Evolutionary conservation across 805 yeast genomes (phyloP).

Genomic region (Spathaspora boniae): DNA sequence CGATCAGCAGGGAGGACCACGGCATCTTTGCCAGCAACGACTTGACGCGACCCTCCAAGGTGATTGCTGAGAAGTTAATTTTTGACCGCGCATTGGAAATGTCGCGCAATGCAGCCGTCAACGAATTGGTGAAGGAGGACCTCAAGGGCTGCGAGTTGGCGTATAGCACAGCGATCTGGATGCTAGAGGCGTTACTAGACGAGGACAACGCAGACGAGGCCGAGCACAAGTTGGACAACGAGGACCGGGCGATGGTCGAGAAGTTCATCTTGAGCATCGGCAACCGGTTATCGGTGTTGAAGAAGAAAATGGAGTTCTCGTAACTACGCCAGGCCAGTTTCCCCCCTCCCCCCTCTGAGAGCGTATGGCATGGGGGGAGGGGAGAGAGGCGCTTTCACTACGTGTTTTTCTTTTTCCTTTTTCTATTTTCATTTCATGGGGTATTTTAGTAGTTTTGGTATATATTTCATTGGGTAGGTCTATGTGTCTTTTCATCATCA

Average conservation of each 20-base stretch:
- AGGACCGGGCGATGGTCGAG: conserved; percentile 73
- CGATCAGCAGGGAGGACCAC: conserved; percentile 18
- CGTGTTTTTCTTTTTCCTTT: too few species aligned
- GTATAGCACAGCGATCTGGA: conserved; percentile 91
- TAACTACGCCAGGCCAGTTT: not conserved
- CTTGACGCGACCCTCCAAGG: conserved; percentile 12
- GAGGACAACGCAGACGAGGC: conserved; percentile 24
- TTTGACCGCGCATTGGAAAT: conserved; percentile 94
- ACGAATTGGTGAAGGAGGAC: conserved; percentile 75
- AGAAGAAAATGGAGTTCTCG: conserved; percentile 45
- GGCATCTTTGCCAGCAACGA: not conserved
- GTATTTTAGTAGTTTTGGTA: too few species aligned
- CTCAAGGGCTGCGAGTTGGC: conserved; percentile 77
- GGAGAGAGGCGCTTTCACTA: too few species aligned
- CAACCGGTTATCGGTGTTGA: conserved; percentile 67
- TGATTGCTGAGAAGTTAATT: conserved; percentile 77
- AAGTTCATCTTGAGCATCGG: conserved; percentile 81
- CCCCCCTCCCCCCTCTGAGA: too few species aligned
- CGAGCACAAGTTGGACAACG: conserved; percentile 52
- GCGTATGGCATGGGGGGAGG: too few species aligned
- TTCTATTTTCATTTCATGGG: too few species aligned
- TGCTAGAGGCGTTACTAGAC: conserved; percentile 83
- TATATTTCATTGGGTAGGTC: too few species aligned
- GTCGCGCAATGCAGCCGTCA: conserved; percentile 86
- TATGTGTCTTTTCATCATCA: too few species aligned